Evolutionary conservation across 2,329 filamentous ascomycete genomes (phyloP).

Genomic region (Xylaria sp.): DNA sequence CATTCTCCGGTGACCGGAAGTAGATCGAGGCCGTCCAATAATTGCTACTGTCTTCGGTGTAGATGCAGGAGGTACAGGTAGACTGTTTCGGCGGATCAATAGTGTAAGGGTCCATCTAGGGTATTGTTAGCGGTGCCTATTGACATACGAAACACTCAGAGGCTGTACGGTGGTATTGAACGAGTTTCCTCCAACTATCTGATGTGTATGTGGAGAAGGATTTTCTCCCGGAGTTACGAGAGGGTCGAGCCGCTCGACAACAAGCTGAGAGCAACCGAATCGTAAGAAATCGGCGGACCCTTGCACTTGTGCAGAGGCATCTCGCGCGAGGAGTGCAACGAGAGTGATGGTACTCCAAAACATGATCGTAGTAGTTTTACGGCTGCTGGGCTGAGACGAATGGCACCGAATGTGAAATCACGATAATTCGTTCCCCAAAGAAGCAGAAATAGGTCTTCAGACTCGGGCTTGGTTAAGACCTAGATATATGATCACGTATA

Average conservation of each 20-base stretch:
- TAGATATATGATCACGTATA: background rate
- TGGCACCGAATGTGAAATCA: background rate
- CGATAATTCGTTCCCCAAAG: background rate
- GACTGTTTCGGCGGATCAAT: constrained; percentile 8
- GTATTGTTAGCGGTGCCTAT: background rate
- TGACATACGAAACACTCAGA: background rate
- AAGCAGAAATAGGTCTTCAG: background rate
- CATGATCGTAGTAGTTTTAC: background rate
- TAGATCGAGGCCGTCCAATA: constrained; percentile 15
- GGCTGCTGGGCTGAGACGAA: background rate
- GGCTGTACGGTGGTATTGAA: constrained; percentile 9
- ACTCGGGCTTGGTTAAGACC: background rate
- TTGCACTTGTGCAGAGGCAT: constrained; percentile 4
- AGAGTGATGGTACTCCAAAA: constrained; percentile 1
- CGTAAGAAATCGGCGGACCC: constrained; percentile 11
- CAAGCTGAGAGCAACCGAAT: constrained; percentile 14
- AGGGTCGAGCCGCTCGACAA: constrained; percentile 10
- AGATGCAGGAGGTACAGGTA: constrained; percentile 11
- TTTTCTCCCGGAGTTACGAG: constrained; percentile 6
- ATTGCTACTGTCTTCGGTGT: constrained; percentile 10
- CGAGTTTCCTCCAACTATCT: constrained; percentile 3
- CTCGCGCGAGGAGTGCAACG: background rate
- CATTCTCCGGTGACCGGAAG: constrained; percentile 9
- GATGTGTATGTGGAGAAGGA: constrained; percentile 11
- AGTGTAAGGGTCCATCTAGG: constrained; percentile 5